Evolutionary conservation across 306 rosid species (phyloP).

Genomic region (Pyrus pyrifolia): DNA sequence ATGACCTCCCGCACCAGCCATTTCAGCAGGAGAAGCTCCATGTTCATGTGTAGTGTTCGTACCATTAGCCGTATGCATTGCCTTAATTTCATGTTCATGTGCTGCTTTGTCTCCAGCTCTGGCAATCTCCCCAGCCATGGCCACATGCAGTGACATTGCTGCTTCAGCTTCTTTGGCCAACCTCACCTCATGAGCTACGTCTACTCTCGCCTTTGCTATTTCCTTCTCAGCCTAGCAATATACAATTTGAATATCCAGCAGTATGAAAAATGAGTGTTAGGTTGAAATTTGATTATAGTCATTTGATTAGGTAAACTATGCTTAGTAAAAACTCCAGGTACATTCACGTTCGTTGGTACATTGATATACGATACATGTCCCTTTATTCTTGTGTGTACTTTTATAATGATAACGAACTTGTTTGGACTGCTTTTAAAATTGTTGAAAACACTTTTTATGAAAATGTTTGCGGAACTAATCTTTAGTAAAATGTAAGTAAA

Average conservation of each 20-base stretch:
- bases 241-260: not conserved
- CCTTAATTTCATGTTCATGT: conserved; percentile 27
- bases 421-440: too few species aligned
- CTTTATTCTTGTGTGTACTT: too few species aligned
- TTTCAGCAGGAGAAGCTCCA: not conserved
- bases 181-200: conserved; percentile 64
- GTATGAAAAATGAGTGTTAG: not conserved
- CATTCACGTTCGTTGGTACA: too few species aligned
- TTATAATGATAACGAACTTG: too few species aligned
- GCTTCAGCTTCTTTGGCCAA: conserved; percentile 80
- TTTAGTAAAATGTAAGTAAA: too few species aligned
- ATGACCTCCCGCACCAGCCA: not conserved
- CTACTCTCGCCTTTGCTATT: conserved; percentile 49
- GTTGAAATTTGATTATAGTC: not conserved
- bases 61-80: not conserved
- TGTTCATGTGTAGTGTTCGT: not conserved
- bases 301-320: not conserved
- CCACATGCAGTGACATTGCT: conserved; percentile 45
- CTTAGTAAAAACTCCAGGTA: too few species aligned
- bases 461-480: too few species aligned
- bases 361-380: too few species aligned
- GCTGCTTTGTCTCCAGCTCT: not conserved
- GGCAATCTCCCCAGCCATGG: conserved; percentile 45
- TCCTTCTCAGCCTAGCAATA: conserved; percentile 52
- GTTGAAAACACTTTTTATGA: too few species aligned